A percentile compares a stretch with the other conserved stretches of the same genome.
Conservation (phyloP, 805 yeast species). For the Myxozyma udenii region DNA sequence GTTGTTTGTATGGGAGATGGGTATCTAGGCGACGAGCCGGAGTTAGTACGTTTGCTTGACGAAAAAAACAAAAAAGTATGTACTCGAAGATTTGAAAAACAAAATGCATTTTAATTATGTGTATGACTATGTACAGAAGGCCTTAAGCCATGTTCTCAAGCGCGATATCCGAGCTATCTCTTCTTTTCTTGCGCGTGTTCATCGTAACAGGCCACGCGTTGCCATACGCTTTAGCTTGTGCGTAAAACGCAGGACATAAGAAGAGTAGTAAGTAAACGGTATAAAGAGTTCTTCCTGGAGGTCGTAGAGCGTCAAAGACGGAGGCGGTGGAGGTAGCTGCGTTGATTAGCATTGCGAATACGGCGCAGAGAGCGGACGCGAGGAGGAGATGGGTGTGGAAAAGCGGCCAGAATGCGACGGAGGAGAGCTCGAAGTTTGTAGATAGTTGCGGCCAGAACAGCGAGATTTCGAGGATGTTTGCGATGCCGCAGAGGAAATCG, state of each 20-base stretch:
- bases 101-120: background rate
- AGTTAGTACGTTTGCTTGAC: background rate
- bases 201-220: background rate
- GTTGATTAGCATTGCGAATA: too few species aligned
- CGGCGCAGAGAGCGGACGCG: too few species aligned
- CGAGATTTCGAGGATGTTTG: slow-evolving; percentile 5
- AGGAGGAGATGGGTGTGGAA: background rate
- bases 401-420: background rate
- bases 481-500: slow-evolving; percentile 17
- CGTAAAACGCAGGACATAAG: background rate
- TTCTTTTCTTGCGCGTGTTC: background rate
- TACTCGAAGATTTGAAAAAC: background rate
- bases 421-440: background rate
- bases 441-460: slow-evolving; percentile 18
- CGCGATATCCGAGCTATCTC: background rate
- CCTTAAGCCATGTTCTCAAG: too few species aligned
- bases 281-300: background rate
- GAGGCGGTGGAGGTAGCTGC: too few species aligned
- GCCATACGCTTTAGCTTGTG: background rate
- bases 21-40: background rate
- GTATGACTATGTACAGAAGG: background rate
- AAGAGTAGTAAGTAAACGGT: background rate
- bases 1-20: background rate
- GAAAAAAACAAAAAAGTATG: background rate
- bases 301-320: background rate